Percentiles rank a stretch among this genome's conserved stretches.
phyloP scores from a whole-genome alignment of 163 green algal species.

The Chloromonas sp. region DNA sequence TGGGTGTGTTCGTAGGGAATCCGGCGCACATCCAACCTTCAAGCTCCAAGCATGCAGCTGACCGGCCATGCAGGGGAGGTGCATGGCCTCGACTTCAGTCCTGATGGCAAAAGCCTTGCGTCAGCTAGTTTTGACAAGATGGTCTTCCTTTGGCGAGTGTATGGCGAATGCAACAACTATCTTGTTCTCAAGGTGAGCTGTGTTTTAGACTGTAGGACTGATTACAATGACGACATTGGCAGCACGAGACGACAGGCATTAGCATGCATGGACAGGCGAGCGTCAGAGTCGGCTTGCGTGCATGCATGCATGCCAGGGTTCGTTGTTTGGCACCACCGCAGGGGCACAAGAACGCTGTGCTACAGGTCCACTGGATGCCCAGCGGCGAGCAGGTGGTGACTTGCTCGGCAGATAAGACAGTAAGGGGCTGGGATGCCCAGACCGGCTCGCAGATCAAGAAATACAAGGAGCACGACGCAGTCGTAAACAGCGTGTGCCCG shows the following conservation, averaged over 20 bases:
- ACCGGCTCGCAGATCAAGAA: slow-evolving; percentile 71
- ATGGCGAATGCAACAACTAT: slow-evolving; percentile 93
- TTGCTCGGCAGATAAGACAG: slow-evolving; percentile 79
- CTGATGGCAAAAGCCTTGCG: slow-evolving; percentile 71
- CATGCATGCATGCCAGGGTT: too few species aligned
- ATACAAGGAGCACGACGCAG: slow-evolving; percentile 80
- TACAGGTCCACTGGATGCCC: slow-evolving; percentile 88
- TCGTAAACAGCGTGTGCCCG: slow-evolving; percentile 87
- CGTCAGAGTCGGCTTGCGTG: too few species aligned
- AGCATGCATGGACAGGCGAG: too few species aligned
- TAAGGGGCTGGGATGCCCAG: slow-evolving; percentile 71
- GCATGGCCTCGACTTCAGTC: slow-evolving; percentile 78
- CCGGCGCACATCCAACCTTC: slow-evolving; percentile 67
- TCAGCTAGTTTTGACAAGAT: slow-evolving; percentile 79
- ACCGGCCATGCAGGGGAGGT: slow-evolving; percentile 82
- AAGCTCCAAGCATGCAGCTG: slow-evolving; percentile 91
- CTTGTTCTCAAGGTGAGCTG: slow-evolving; percentile 64
- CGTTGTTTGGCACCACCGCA: background rate
- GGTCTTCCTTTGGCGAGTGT: slow-evolving; percentile 83
- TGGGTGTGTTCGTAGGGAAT: slow-evolving; percentile 49
- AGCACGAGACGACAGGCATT: background rate
- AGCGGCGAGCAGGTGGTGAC: slow-evolving; percentile 77
- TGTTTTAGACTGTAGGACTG: background rate
- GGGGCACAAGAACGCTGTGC: slow-evolving; percentile 89
- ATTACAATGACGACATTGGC: background rate